These are phyloP conservation scores for Candida labiduridarum DNA, from an alignment of 1,139 yeast genomes.

Conservation along the genomic window DNA sequence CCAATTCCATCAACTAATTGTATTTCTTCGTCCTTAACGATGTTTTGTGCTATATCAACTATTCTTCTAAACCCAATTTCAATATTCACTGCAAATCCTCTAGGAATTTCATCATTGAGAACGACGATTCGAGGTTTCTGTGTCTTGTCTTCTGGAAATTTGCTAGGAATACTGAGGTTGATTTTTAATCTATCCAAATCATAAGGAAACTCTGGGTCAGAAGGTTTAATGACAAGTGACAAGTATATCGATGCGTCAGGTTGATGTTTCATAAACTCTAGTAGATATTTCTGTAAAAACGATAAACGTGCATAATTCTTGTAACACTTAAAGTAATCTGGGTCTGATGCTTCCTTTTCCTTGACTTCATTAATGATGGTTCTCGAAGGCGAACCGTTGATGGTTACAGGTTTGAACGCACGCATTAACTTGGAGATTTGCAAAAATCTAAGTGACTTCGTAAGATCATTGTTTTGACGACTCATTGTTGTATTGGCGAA, in stretches of 20 bases:
- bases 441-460: constrained; percentile 21
- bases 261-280: constrained; percentile 19
- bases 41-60: constrained; percentile 37
- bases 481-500: not conserved
- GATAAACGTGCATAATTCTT: constrained; percentile 16
- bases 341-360: constrained; percentile 13
- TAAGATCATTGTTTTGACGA: constrained; percentile 15
- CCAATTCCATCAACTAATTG: constrained; percentile 48
- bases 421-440: constrained; percentile 32
- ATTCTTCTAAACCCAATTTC: constrained; percentile 65
- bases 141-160: constrained; percentile 48
- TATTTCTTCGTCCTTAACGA: constrained; percentile 24
- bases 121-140: constrained; percentile 52
- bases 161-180: constrained; percentile 55
- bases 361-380: constrained; percentile 20
- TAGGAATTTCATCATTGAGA: constrained; percentile 68
- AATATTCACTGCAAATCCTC: constrained; percentile 67
- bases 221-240: constrained; percentile 48
- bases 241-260: constrained; percentile 29
- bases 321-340: constrained; percentile 14
- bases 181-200: constrained; percentile 56
- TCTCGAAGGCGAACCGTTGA: constrained; percentile 33
- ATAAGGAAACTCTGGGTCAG: constrained; percentile 77
- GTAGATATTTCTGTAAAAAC: constrained; percentile 19
- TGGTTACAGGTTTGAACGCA: constrained; percentile 31